Conservation (phyloP, 805 yeast species). For the Saccharomyces paradoxus region DNA sequence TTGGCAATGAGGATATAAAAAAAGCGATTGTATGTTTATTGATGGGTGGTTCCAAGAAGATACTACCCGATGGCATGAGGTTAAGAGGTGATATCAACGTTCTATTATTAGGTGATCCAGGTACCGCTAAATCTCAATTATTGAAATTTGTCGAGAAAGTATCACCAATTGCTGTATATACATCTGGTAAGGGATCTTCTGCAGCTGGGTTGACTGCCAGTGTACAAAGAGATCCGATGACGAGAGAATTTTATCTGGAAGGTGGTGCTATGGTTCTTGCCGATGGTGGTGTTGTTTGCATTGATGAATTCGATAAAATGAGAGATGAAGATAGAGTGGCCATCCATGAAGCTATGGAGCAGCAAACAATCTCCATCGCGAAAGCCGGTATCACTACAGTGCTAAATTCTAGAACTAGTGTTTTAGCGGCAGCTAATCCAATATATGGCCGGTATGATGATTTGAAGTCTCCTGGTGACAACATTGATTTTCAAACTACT, state of each 20-base stretch:
- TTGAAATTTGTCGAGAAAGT: slow-evolving; percentile 92
- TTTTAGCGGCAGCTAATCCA: slow-evolving; percentile 97
- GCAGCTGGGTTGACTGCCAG: slow-evolving; percentile 99
- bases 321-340: slow-evolving; percentile 98
- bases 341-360: slow-evolving; percentile 99
- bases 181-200: slow-evolving; percentile 98
- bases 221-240: slow-evolving; percentile 82
- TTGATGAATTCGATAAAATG: slow-evolving; percentile 99
- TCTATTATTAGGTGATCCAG: slow-evolving; percentile 91
- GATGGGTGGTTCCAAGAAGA: slow-evolving; percentile 89
- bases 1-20: slow-evolving; percentile 87
- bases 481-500: slow-evolving; percentile 95
- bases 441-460: slow-evolving; percentile 95
- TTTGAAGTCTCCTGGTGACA: slow-evolving; percentile 92
- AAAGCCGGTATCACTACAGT: slow-evolving; percentile 98
- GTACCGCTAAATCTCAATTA: slow-evolving; percentile 96
- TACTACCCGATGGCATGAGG: slow-evolving; percentile 92
- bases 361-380: slow-evolving; percentile 96
- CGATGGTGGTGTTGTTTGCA: slow-evolving; percentile 98
- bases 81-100: slow-evolving; percentile 96
- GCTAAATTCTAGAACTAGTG: slow-evolving; percentile 91
- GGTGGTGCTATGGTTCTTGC: slow-evolving; percentile 99
- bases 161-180: slow-evolving; percentile 88
- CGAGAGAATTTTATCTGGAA: slow-evolving; percentile 89
- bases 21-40: slow-evolving; percentile 86